These are phyloP conservation scores for Solanum medicagineum DNA, from an alignment of 257 asterid genomes.

Conservation along the genomic window DNA sequence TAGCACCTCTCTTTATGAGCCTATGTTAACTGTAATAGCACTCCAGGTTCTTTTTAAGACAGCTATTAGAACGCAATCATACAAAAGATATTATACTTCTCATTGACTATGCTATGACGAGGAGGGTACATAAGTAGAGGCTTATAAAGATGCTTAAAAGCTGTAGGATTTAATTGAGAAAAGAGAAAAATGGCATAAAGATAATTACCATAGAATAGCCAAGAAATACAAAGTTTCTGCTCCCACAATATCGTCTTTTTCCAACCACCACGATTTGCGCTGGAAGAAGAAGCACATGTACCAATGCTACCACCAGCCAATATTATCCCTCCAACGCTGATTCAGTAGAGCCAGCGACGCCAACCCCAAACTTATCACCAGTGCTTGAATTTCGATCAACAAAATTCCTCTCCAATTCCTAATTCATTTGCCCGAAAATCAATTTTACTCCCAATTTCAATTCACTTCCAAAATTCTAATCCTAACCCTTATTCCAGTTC, in stretches of 20 bases:
- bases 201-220: background rate
- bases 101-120: too few species aligned
- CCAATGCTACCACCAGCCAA: slow-evolving; percentile 1
- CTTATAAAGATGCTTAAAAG: background rate
- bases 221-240: slow-evolving; percentile 4
- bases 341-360: slow-evolving; percentile 20
- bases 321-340: slow-evolving; percentile 17
- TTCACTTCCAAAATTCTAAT: too few species aligned
- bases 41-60: background rate
- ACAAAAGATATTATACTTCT: background rate
- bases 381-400: too few species aligned
- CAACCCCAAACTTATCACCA: slow-evolving; percentile 32
- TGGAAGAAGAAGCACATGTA: slow-evolving; percentile 32
- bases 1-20: too few species aligned
- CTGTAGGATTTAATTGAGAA: background rate
- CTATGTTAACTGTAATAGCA: background rate
- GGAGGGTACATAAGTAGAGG: too few species aligned
- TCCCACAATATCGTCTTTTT: slow-evolving; percentile 12
- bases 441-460: too few species aligned
- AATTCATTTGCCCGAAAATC: too few species aligned
- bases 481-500: too few species aligned
- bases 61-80: background rate
- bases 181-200: background rate
- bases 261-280: slow-evolving; percentile 37
- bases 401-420: too few species aligned